A percentile compares a stretch with the other conserved stretches of the same genome.
Conservation (phyloP, 345 rosid genomes). For the Acer campestre region DNA sequence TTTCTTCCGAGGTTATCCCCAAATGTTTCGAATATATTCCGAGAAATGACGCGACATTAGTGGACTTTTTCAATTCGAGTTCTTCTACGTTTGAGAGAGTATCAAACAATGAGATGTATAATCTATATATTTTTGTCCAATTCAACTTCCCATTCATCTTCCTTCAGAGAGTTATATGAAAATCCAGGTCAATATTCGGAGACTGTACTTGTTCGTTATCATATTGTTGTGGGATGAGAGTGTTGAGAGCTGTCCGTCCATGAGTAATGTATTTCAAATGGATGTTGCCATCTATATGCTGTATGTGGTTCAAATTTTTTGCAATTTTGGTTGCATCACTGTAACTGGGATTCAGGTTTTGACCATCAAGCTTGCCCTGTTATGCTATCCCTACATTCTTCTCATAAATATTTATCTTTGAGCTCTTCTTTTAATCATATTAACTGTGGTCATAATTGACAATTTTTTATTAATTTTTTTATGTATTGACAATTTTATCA, state of each 20-base stretch:
- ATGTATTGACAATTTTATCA: no score
- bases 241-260: background rate
- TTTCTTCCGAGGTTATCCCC: slow-evolving; percentile 85
- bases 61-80: slow-evolving; percentile 15
- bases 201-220: background rate
- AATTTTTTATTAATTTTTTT: no score
- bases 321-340: no score
- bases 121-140: background rate
- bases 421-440: no score
- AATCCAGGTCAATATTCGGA: background rate
- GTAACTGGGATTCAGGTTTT: no score
- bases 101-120: background rate
- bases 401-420: no score
- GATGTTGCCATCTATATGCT: no score
- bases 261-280: no score
- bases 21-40: slow-evolving; percentile 70
- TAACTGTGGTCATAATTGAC: no score
- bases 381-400: no score
- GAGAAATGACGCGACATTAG: slow-evolving; percentile 84
- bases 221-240: background rate
- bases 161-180: background rate
- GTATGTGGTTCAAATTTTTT: no score
- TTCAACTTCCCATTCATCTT: background rate
- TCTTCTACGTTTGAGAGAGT: background rate
- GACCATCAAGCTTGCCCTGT: no score